phyloP scores from a whole-genome alignment of 768 basidiomycete genomes.

The Rhizopogon vesiculosus region DNA sequence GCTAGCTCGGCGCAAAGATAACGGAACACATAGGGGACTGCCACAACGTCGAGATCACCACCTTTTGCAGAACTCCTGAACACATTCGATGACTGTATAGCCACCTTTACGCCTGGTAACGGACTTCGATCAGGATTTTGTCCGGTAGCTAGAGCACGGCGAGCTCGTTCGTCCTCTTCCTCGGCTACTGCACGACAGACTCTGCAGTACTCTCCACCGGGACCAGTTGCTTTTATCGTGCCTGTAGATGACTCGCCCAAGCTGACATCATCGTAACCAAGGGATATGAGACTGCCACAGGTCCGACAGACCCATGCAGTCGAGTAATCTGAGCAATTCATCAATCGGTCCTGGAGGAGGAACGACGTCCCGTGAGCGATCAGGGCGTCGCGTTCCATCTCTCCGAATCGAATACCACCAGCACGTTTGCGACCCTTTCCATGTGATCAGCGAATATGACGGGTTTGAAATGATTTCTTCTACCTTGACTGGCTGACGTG shows the following conservation, averaged over 20 bases:
- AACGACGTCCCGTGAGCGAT: slow-evolving; percentile 99
- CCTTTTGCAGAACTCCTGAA: slow-evolving; percentile 57
- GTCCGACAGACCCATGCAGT: slow-evolving; percentile 98
- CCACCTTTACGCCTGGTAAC: slow-evolving; percentile 53
- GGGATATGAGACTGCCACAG: slow-evolving; percentile 92
- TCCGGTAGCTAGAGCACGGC: slow-evolving; percentile 55
- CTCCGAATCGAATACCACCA: slow-evolving; percentile 98
- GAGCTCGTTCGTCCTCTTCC: slow-evolving; percentile 55
- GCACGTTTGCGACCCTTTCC: slow-evolving; percentile 91
- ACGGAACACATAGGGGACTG: slow-evolving; percentile 92
- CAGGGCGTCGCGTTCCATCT: slow-evolving; percentile 99
- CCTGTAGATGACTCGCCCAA: slow-evolving; percentile 58
- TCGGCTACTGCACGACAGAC: slow-evolving; percentile 78
- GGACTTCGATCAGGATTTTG: slow-evolving; percentile 37
- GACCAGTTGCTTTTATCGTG: slow-evolving; percentile 56
- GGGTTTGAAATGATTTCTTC: slow-evolving; percentile 11
- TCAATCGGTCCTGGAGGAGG: slow-evolving; percentile 94
- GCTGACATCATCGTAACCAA: slow-evolving; percentile 89
- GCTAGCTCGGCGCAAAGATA: slow-evolving; percentile 95
- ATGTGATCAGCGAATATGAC: slow-evolving; percentile 1
- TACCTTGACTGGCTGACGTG: slow-evolving; percentile 96
- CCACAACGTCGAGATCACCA: slow-evolving; percentile 89
- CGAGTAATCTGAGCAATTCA: slow-evolving; percentile 99
- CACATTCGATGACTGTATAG: slow-evolving; percentile 64
- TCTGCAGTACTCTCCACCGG: slow-evolving; percentile 91